These are phyloP conservation scores for grape (Vitis vinifera) DNA, from an alignment of 164 flowering plant genomes.

Conservation along the genomic window ASM3070453v1 NC_081817.1:3747001-3747500, in stretches of 20 bases:
- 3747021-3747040: conserved; percentile 92
- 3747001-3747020: conserved; percentile 94
- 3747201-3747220: neutral
- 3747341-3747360: conserved; percentile 96
- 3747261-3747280: neutral
- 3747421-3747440: conserved; percentile 1
- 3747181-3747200: conserved; percentile 45
- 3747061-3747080: conserved; percentile 86
- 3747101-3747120: conserved; percentile 76
- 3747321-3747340: conserved; percentile 30
- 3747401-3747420: conserved; percentile 51
- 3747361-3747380: conserved; percentile 89
- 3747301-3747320: neutral
- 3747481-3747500: neutral
- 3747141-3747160: conserved; percentile 80
- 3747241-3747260: neutral
- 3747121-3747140: conserved; percentile 66
- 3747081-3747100: conserved; percentile 91
- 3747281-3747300: neutral
- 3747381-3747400: conserved; percentile 99
- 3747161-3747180: conserved; percentile 94
- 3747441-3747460: neutral
- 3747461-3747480: neutral
- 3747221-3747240: conserved; percentile 2
- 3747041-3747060: conserved; percentile 93